A percentile compares a stretch with the other conserved stretches of the same genome.
These are phyloP conservation scores for Madurella mycetomatis DNA, from an alignment of 2,329 filamentous ascomycete genomes.

Conservation along the genomic window DNA sequence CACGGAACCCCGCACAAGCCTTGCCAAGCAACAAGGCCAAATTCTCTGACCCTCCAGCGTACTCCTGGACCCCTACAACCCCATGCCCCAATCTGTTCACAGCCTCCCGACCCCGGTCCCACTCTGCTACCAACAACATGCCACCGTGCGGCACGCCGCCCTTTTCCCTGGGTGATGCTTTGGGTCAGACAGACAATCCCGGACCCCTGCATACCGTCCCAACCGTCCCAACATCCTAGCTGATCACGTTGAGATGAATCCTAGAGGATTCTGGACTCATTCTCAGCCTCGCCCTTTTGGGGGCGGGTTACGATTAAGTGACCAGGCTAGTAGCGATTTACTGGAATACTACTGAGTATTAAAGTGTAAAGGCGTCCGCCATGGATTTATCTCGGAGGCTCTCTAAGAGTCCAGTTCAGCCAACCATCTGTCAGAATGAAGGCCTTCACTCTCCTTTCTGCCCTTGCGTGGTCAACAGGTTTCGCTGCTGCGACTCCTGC, in stretches of 20 bases:
- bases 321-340: neutral
- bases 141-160: neutral
- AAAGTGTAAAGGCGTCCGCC: neutral
- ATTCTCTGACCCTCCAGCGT: neutral
- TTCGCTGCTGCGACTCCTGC: conserved; percentile 1
- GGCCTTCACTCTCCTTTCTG: neutral
- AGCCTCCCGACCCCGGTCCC: neutral
- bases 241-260: neutral
- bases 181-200: too few relatives aligned
- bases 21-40: neutral
- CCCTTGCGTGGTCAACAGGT: conserved; percentile 8
- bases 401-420: neutral
- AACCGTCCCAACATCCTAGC: too few relatives aligned
- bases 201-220: too few relatives aligned
- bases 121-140: neutral
- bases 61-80: neutral
- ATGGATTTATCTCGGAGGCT: neutral
- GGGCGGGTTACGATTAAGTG: neutral
- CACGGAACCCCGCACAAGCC: neutral
- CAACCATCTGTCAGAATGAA: neutral
- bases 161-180: neutral
- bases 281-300: neutral
- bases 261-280: neutral
- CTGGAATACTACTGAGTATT: neutral
- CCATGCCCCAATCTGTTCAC: neutral